Evolutionary conservation across 768 basidiomycete species (phyloP).

Genomic region (Stropharia rugosoannulata): DNA sequence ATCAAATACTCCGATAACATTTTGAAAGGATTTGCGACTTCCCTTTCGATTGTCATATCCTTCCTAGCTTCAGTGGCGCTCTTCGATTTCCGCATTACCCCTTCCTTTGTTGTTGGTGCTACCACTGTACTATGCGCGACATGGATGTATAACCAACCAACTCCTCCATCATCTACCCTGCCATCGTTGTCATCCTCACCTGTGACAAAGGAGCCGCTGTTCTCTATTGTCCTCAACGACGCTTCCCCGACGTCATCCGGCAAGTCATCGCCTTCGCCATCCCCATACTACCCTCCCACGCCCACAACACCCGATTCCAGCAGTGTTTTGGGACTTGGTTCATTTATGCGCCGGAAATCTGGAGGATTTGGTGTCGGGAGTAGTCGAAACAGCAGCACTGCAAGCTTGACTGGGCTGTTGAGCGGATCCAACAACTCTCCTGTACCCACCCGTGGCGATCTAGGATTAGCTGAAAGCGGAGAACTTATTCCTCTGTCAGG

Average conservation of each 20-base stretch:
- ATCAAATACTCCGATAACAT: slow-evolving; percentile 95
- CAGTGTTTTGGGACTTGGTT: slow-evolving; percentile 12
- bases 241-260: slow-evolving; percentile 17
- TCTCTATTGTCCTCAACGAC: slow-evolving; percentile 20
- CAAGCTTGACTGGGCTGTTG: slow-evolving; percentile 18
- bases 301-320: slow-evolving; percentile 5
- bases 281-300: slow-evolving; percentile 16
- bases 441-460: slow-evolving; percentile 11
- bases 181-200: slow-evolving; percentile 24
- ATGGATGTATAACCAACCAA: slow-evolving; percentile 85
- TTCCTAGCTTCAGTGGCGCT: slow-evolving; percentile 90
- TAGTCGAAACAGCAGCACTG: slow-evolving; percentile 23
- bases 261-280: slow-evolving; percentile 17
- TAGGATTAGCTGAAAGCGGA: slow-evolving; percentile 19
- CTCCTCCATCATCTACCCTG: slow-evolving; percentile 9
- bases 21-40: slow-evolving; percentile 93
- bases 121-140: slow-evolving; percentile 84
- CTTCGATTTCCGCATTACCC: slow-evolving; percentile 86
- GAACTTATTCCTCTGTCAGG: slow-evolving; percentile 11
- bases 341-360: slow-evolving; percentile 23
- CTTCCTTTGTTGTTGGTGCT: slow-evolving; percentile 84
- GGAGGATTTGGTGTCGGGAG: slow-evolving; percentile 19
- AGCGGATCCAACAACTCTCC: slow-evolving; percentile 1
- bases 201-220: slow-evolving; percentile 15
- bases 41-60: slow-evolving; percentile 90